Evolutionary conservation across 2,329 filamentous ascomycete genomes (phyloP), one percentile per base, ranked within the genome.

Genomic region (Ambrosiella cleistominuta): DNA sequence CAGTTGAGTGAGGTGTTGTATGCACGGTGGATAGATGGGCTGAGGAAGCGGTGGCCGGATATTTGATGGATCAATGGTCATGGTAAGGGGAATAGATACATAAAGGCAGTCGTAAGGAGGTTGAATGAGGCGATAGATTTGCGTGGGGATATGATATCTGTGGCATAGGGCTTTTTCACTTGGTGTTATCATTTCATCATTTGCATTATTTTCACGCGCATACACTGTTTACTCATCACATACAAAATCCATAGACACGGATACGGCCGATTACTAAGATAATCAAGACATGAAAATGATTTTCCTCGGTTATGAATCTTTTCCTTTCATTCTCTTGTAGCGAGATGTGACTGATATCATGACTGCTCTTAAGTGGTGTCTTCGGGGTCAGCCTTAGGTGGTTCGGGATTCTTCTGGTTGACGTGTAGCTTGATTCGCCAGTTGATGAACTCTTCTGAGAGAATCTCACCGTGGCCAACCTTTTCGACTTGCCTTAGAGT

Each of bases 1-100:
- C 82, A 95, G 67, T 75, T 97, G 42, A 88, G 87, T 1, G 89
- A 96, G 68, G 87, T 95, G 17, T 78, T 98, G 17, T 97, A 96
- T 70, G 81, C 83, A 13, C 80, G 91, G 49, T 98, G 93, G 93
- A 82, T 84, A 2, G 87, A 94, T 60, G 89, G 88, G 1, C 72
- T 97, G 64, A 82, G 83, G 62, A 77, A 80, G 57, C 75, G 85
- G 58, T 90, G 85, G 85, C 76, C 76, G 2, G 72, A 71, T 3
- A 63, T 71, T 15, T 72, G 60, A 65, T 47, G 19, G 19, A n/a
- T 12, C n/a, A 8, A 17, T 47, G 44, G 7, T 47, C 13, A 47
- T 47, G 7, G n/a, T 27, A 3, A 27, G 27, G 27, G 27, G 27
- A 27, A 27, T 27, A 27, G 27, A 27, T 27, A 27, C 27, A 27